Percentiles rank a stretch among this genome's conserved stretches.
Conservation (phyloP, 176 grass and related monocot species). For the Thalia dealbata region DNA sequence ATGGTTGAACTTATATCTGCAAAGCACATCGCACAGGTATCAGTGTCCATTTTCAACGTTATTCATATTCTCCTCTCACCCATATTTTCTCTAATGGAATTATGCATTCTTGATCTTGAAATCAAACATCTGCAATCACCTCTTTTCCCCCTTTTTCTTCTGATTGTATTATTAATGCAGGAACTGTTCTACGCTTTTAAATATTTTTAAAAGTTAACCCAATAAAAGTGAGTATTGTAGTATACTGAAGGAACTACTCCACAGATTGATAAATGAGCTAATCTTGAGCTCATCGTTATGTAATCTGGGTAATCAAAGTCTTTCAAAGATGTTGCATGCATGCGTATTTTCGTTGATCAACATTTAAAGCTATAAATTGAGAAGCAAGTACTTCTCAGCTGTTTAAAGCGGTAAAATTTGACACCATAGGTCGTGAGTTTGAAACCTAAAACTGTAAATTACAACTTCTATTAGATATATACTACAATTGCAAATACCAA, state of each 20-base stretch:
- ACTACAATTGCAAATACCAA: too few relatives aligned
- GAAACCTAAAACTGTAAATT: too few relatives aligned
- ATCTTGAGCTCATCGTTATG: not conserved
- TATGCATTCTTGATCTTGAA: not conserved
- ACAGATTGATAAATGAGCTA: too few relatives aligned
- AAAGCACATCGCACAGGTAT: slow-evolving; percentile 96
- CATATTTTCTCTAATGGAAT: not conserved
- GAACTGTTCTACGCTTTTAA: not conserved
- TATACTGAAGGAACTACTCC: too few relatives aligned
- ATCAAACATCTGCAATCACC: not conserved
- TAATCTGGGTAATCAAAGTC: not conserved
- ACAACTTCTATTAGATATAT: too few relatives aligned
- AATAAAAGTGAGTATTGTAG: too few relatives aligned
- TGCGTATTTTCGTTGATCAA: not conserved
- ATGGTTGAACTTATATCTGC: slow-evolving; percentile 99
- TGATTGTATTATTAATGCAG: not conserved
- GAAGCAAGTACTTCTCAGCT: too few relatives aligned
- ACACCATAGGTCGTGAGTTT: too few relatives aligned
- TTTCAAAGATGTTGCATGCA: not conserved
- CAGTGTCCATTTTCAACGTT: not conserved
- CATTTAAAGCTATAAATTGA: too few relatives aligned
- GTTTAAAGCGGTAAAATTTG: too few relatives aligned
- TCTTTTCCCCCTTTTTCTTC: not conserved
- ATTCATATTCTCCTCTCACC: not conserved
- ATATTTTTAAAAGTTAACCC: too few relatives aligned